Percentiles rank a stretch among this genome's conserved stretches.
These are phyloP conservation scores for Phytopythium oedochilum DNA, from an alignment of 352 stramenopile genomes.

Conservation along the genomic window DNA sequence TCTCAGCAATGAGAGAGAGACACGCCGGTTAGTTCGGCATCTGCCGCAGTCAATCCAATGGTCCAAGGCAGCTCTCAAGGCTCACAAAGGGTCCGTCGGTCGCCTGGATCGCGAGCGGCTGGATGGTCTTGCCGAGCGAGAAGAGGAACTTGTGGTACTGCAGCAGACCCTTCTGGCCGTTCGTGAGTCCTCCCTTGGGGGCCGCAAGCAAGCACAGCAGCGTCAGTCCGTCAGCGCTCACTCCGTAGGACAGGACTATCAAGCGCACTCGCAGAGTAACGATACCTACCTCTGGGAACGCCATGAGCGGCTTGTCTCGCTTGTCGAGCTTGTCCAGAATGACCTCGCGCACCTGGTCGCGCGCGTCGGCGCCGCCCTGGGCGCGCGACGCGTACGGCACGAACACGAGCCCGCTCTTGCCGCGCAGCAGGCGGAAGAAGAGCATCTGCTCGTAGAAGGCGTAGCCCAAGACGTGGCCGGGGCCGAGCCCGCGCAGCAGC, in stretches of 20 bases:
- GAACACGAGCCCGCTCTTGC: conserved; percentile 62
- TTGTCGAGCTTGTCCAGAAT: conserved; percentile 50
- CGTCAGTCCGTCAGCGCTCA: not conserved
- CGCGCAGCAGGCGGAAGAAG: conserved; percentile 54
- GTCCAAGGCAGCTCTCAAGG: too few species aligned
- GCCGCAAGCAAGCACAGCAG: not conserved
- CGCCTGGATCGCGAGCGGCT: conserved; percentile 56
- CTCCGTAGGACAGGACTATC: too few species aligned
- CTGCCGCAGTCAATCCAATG: too few species aligned
- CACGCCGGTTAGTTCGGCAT: not conserved
- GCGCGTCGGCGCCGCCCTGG: conserved; percentile 38
- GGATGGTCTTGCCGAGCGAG: conserved; percentile 52
- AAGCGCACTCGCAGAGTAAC: not conserved
- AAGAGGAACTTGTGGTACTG: conserved; percentile 84
- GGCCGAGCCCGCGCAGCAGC: conserved; percentile 33
- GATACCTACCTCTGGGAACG: conserved; percentile 47
- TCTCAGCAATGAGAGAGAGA: too few species aligned
- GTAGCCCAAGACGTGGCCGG: conserved; percentile 63
- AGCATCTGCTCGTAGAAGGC: conserved; percentile 85
- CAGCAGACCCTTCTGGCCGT: conserved; percentile 52
- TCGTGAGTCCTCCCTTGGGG: conserved; percentile 54
- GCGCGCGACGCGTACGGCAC: conserved; percentile 63
- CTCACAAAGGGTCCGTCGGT: conserved; percentile 66
- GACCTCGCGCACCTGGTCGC: conserved; percentile 54
- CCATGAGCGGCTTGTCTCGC: conserved; percentile 43